These are phyloP conservation scores for Metschnikowia baotianmanensis DNA, from an alignment of 805 yeast genomes.

Conservation along the genomic window DNA sequence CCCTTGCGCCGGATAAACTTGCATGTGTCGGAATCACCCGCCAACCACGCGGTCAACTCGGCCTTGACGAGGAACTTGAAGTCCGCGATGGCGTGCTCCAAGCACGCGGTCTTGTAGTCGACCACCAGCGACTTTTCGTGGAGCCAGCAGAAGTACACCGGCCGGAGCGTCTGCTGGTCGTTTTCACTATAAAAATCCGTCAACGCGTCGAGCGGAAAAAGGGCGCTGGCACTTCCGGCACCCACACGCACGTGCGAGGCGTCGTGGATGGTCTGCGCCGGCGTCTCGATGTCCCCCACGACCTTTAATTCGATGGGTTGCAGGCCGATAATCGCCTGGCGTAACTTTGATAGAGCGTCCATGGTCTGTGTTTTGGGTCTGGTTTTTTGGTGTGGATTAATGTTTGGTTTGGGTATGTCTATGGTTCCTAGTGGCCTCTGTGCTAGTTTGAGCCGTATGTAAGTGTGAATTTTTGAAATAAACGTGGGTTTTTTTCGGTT, in stretches of 20 bases:
- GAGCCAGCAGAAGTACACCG: constrained; percentile 76
- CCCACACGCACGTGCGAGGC: constrained; percentile 38
- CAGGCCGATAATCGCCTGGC: constrained; percentile 24
- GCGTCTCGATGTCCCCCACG: constrained; percentile 11
- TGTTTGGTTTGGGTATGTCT: too few species aligned
- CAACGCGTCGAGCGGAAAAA: constrained; percentile 38
- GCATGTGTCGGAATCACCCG: constrained; percentile 62
- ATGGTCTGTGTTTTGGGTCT: constrained; percentile 5
- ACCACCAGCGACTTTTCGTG: constrained; percentile 72
- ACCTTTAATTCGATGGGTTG: constrained; percentile 24
- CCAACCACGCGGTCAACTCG: constrained; percentile 78
- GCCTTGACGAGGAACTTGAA: constrained; percentile 82
- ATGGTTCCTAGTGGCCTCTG: too few species aligned
- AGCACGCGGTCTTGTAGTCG: constrained; percentile 76
- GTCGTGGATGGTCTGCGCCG: constrained; percentile 27
- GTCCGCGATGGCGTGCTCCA: constrained; percentile 58
- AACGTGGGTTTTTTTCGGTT: too few species aligned
- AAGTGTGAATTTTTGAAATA: too few species aligned
- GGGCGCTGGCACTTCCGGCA: constrained; percentile 3
- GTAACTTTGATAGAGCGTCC: constrained; percentile 28
- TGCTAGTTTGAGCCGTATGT: too few species aligned
- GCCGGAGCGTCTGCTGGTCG: constrained; percentile 48
- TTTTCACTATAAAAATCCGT: constrained; percentile 58
- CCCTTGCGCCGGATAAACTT: constrained; percentile 44
- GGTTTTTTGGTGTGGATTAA: too few species aligned